Conservation (phyloP, 2,329 filamentous ascomycete genomes). For the Trichoderma citrinoviride region DNA sequence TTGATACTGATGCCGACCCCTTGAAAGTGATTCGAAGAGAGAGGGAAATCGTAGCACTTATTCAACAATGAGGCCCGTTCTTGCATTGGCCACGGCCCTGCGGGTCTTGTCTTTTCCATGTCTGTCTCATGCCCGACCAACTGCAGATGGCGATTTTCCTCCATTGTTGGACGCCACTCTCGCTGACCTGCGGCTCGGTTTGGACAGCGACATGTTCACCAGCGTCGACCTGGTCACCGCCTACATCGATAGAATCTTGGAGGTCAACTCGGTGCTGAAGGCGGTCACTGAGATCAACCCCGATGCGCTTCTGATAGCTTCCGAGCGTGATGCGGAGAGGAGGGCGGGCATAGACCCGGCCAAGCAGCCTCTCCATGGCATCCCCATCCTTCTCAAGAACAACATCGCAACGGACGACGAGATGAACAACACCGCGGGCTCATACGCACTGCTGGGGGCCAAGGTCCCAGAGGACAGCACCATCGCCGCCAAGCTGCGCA, state of each 20-base stretch:
- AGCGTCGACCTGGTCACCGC: conserved; percentile 38
- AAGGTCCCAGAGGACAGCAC: conserved; percentile 43
- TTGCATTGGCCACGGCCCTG: not conserved
- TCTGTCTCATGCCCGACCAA: not conserved
- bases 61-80: not conserved
- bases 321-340: conserved; percentile 33
- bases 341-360: not conserved
- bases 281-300: conserved; percentile 39
- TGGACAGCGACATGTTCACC: conserved; percentile 33
- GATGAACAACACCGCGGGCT: conserved; percentile 64
- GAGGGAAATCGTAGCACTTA: too few relatives aligned
- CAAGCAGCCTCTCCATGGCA: conserved; percentile 53
- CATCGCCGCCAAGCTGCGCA: conserved; percentile 55
- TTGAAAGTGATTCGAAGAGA: too few relatives aligned
- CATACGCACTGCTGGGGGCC: conserved; percentile 59
- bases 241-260: conserved; percentile 30
- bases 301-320: conserved; percentile 40
- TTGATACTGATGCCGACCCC: too few relatives aligned
- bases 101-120: not conserved
- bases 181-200: conserved; percentile 24
- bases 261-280: conserved; percentile 26
- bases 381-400: conserved; percentile 65
- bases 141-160: conserved; percentile 9
- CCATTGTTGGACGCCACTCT: conserved; percentile 27
- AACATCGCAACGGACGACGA: conserved; percentile 62